Conservation (phyloP, 2,329 filamentous ascomycete species). For the Myriosclerotinia curreyana region DNA sequence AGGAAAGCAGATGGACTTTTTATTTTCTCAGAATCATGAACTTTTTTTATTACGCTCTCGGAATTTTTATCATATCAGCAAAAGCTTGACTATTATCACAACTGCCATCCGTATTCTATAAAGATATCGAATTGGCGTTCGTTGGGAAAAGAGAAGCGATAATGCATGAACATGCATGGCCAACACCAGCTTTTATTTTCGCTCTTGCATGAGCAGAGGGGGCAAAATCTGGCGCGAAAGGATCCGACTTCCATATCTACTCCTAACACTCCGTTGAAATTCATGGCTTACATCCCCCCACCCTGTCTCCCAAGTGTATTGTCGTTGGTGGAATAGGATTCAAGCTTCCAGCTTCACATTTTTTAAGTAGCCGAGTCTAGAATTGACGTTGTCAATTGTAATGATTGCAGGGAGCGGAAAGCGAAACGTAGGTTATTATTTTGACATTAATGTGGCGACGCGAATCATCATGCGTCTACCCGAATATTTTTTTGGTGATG, state of each 20-base stretch:
- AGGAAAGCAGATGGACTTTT: not conserved
- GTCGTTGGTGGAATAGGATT: not conserved
- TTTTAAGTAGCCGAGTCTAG: not conserved
- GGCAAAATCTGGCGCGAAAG: slow-evolving; percentile 8
- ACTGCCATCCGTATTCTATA: slow-evolving; percentile 2
- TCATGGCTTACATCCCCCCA: not conserved
- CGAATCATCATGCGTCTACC: slow-evolving; percentile 20
- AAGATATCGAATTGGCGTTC: not conserved
- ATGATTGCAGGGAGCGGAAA: slow-evolving; percentile 7
- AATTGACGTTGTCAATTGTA: not conserved
- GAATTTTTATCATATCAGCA: not conserved
- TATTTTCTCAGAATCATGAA: slow-evolving; percentile 4
- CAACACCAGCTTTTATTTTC: slow-evolving; percentile 13
- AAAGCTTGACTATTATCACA: slow-evolving; percentile 3
- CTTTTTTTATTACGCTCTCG: slow-evolving; percentile 11
- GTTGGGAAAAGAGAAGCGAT: slow-evolving; percentile 10
- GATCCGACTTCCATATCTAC: slow-evolving; percentile 12
- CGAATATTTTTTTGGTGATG: slow-evolving; percentile 12
- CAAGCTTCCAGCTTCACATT: not conserved
- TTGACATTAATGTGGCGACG: slow-evolving; percentile 22
- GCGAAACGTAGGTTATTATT: slow-evolving; percentile 21
- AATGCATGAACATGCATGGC: slow-evolving; percentile 19
- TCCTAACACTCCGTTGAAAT: slow-evolving; percentile 16
- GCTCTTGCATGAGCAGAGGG: slow-evolving; percentile 18
- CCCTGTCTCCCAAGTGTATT: not conserved